A percentile compares a stretch with the other conserved stretches of the same genome.
Evolutionary conservation across 495 filamentous ascomycete genomes (phyloP).

Genomic region (Darksidea phi): DNA sequence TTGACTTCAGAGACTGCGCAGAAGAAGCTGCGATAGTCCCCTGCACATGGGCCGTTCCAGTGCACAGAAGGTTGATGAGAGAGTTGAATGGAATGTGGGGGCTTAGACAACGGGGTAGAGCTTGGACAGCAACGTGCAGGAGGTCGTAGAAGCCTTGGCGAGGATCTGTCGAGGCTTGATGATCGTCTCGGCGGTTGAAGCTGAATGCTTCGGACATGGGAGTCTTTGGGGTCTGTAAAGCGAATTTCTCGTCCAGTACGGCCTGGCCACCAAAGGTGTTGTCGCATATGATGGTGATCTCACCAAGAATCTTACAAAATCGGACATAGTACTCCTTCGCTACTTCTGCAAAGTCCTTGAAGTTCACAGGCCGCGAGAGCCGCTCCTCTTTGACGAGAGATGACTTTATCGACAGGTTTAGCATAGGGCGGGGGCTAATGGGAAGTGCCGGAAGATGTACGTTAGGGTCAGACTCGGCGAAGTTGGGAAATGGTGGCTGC

Average conservation of each 20-base stretch:
- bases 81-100: slow-evolving; percentile 89
- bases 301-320: slow-evolving; percentile 93
- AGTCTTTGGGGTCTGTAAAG: slow-evolving; percentile 80
- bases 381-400: slow-evolving; percentile 51
- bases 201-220: slow-evolving; percentile 92
- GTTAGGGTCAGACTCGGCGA: slow-evolving; percentile 39
- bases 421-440: slow-evolving; percentile 42
- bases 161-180: slow-evolving; percentile 69
- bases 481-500: slow-evolving; percentile 73
- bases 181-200: slow-evolving; percentile 79
- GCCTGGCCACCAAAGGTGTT: slow-evolving; percentile 96
- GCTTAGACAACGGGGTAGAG: slow-evolving; percentile 87
- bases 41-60: slow-evolving; percentile 93
- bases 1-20: slow-evolving; percentile 87
- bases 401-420: slow-evolving; percentile 40
- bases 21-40: slow-evolving; percentile 89
- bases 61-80: slow-evolving; percentile 92
- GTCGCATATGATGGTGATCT: slow-evolving; percentile 93
- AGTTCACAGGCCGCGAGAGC: slow-evolving; percentile 72
- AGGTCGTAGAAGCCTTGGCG: slow-evolving; percentile 95
- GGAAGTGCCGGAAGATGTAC: slow-evolving; percentile 23
- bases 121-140: slow-evolving; percentile 91
- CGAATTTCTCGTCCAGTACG: slow-evolving; percentile 91
- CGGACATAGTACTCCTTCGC: slow-evolving; percentile 78
- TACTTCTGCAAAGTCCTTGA: slow-evolving; percentile 67